Conservation (phyloP, 176 grass and related monocot species). For the Eragrostis curvula region DNA sequence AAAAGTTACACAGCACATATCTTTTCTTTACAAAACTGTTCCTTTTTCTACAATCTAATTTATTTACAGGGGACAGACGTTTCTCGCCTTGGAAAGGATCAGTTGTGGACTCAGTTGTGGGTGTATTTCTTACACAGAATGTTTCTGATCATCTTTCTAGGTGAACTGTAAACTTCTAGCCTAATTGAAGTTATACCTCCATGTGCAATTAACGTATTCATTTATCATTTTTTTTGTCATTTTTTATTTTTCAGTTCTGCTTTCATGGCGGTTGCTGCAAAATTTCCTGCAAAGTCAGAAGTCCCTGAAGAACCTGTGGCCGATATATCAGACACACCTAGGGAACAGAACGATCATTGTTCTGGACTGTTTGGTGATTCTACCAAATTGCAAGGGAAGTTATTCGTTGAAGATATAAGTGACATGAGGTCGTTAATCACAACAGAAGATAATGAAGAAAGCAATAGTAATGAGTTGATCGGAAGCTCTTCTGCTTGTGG, state of each 20-base stretch:
- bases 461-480: conserved; percentile 63
- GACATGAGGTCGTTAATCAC: conserved; percentile 46
- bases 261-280: conserved; percentile 81
- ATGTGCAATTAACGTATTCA: conserved; percentile 2
- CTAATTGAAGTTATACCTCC: conserved; percentile 26
- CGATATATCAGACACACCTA: conserved; percentile 34
- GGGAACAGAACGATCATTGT: conserved; percentile 47
- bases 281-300: conserved; percentile 60
- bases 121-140: conserved; percentile 95
- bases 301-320: conserved; percentile 28
- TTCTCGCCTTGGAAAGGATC: conserved; percentile 97
- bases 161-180: conserved; percentile 53
- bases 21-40: conserved; percentile 18
- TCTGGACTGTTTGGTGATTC: conserved; percentile 49
- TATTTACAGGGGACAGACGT: conserved; percentile 73
- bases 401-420: conserved; percentile 62
- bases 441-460: conserved; percentile 67
- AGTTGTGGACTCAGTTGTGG: conserved; percentile 88
- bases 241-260: conserved; percentile 63
- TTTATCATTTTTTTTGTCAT: neutral
- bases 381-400: conserved; percentile 58
- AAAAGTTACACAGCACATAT: neutral
- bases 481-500: conserved; percentile 47
- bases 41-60: conserved; percentile 35
- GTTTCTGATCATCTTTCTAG: conserved; percentile 96